Conservation (phyloP, 176 grass and related monocot genomes). For the Avena eriantha region DNA sequence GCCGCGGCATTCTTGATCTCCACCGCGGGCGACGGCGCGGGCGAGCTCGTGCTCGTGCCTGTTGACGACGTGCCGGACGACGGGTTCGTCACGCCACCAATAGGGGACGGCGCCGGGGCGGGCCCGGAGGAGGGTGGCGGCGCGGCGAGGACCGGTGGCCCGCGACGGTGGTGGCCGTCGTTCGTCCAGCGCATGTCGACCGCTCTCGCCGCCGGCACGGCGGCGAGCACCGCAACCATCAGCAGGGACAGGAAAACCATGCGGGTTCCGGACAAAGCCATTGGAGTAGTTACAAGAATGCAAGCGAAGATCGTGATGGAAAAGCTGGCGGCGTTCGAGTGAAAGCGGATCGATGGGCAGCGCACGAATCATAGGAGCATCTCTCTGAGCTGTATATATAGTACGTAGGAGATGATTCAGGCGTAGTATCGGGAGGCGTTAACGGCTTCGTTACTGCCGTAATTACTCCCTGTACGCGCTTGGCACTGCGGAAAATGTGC, state of each 20-base stretch:
- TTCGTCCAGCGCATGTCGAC: neutral
- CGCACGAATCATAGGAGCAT: neutral
- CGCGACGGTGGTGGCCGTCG: neutral
- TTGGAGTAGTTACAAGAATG: neutral
- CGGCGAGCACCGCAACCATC: neutral
- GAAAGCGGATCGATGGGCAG: neutral
- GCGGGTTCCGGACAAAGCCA: neutral
- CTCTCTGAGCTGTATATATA: neutral
- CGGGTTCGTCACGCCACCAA: neutral
- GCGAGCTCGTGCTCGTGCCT: neutral
- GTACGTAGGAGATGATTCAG: neutral
- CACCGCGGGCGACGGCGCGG: constrained; percentile 21
- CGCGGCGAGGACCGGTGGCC: neutral
- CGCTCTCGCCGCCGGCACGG: neutral
- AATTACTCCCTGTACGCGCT: neutral
- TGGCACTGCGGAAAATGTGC: neutral
- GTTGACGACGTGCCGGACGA: neutral
- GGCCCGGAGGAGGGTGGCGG: neutral
- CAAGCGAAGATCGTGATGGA: neutral
- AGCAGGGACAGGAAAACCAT: neutral
- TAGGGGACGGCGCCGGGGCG: neutral
- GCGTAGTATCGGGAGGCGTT: neutral
- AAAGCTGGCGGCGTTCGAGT: neutral
- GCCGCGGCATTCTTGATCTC: neutral
- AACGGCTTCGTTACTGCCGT: neutral